These are phyloP conservation scores for Trichoderma semiorbis DNA, from an alignment of 2,329 filamentous ascomycete species.

Conservation along the genomic window DNA sequence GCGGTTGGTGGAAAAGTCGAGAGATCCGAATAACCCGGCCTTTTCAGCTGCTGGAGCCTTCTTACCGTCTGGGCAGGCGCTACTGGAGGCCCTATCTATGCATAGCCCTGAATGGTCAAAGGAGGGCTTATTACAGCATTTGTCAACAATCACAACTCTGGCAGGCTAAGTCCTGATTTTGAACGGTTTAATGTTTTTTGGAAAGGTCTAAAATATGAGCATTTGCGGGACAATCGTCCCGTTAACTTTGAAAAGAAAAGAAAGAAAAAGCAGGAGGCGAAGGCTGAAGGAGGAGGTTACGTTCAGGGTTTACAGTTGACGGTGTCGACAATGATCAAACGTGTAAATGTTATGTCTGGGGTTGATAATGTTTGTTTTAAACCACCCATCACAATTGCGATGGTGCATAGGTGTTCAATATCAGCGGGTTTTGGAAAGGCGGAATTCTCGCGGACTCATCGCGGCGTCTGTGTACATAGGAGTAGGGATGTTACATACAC, in stretches of 20 bases:
- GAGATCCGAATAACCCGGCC: slow-evolving; percentile 50
- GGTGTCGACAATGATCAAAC: slow-evolving; percentile 18
- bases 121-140: slow-evolving; percentile 63
- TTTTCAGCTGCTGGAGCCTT: slow-evolving; percentile 56
- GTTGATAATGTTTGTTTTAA: slow-evolving; percentile 18
- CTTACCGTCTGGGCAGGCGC: slow-evolving; percentile 62
- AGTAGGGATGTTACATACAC: slow-evolving; percentile 24
- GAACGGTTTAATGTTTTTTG: not conserved
- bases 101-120: slow-evolving; percentile 59
- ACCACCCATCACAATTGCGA: slow-evolving; percentile 18
- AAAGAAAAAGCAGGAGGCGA: not conserved
- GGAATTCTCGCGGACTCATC: slow-evolving; percentile 16
- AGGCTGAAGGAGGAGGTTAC: not conserved
- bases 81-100: slow-evolving; percentile 66
- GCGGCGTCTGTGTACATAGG: slow-evolving; percentile 26
- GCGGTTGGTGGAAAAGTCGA: slow-evolving; percentile 64
- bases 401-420: slow-evolving; percentile 23
- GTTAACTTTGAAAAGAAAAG: not conserved
- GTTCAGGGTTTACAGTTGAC: slow-evolving; percentile 5
- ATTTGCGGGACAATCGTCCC: not conserved
- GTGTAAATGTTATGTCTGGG: slow-evolving; percentile 19
- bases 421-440: slow-evolving; percentile 21
- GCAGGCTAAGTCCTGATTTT: slow-evolving; percentile 14
- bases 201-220: not conserved
- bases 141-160: slow-evolving; percentile 54